Evolutionary conservation across 352 stramenopile genomes (phyloP), one percentile per base, ranked within the genome.

Genomic region (Phytophthora hybrid): DNA sequence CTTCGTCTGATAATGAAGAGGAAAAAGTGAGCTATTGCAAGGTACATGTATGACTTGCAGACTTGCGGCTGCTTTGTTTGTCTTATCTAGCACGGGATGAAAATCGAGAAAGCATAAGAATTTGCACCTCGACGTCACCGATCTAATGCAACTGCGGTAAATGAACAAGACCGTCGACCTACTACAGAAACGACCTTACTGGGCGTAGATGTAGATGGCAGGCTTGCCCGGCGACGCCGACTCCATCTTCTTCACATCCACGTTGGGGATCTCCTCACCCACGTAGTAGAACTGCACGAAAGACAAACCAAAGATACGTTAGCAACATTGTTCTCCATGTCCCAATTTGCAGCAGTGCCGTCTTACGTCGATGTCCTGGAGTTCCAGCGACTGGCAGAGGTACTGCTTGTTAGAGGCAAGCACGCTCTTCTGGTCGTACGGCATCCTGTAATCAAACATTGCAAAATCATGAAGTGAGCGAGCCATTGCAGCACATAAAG

Each of bases 351-450:
- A 62, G 29, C 32, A 41, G 34, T 13, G 10, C 11, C 18, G 44
- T 32, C 65, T 32, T 81, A 89, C 83, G 71, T 87, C 76, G 59
- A 97, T 88, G 67, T 94, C 87, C 55, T 96, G 75, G 18, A 99
- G 77, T 63, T 98, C 92, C 16, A 99, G 86, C 77, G 87, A 94
- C 29, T 87, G 86, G 67, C 87, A 78, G 56, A 98, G 74, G 82
- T 99, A 99, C 51, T 90, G 70, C 74, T 97, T 90, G 86, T 97
- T 98, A 68, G 88, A 89, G 31, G 89, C 80, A 60, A 99, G 84
- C 71, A 99, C 95, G 10, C 86, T 85, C 82, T 94, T 93, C 77
- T 99, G 96, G 84, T 99, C 94, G 81, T 98, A 99, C 26, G 97
- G 94, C 80, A 98, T 96, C 65, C 89, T 97, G 51, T 46, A 29